Conservation (phyloP, 164 flowering plant species). For the Umbellularia californica region DNA sequence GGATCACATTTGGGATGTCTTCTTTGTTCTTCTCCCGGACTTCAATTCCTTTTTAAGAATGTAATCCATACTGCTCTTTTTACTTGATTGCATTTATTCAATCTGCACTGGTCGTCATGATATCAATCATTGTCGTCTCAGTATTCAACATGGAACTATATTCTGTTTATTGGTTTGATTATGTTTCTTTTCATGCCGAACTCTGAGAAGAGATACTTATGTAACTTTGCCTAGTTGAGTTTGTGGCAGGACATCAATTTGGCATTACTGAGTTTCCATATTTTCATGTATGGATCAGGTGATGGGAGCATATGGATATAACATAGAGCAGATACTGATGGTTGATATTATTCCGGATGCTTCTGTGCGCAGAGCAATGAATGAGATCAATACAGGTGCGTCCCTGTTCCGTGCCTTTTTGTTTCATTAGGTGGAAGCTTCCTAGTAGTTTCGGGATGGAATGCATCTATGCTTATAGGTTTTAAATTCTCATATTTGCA, state of each 20-base stretch:
- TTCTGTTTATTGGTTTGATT: not conserved
- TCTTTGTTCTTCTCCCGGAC: not conserved
- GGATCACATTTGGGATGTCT: not conserved
- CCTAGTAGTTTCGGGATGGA: not conserved
- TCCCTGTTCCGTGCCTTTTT: slow-evolving; percentile 6
- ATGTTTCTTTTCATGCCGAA: not conserved
- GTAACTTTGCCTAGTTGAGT: not conserved
- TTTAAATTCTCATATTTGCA: not conserved
- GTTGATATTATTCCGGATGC: slow-evolving; percentile 93
- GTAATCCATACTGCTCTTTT: not conserved
- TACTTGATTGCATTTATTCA: not conserved
- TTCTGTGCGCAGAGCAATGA: slow-evolving; percentile 95
- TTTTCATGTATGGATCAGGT: slow-evolving; percentile 51
- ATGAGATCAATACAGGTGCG: slow-evolving; percentile 97
- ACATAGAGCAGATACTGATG: slow-evolving; percentile 96
- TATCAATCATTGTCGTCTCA: not conserved
- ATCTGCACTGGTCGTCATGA: not conserved
- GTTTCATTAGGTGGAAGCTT: not conserved
- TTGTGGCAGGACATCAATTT: not conserved
- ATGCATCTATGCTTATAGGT: not conserved
- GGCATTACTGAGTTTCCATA: not conserved
- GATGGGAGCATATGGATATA: slow-evolving; percentile 93
- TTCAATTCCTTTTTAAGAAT: not conserved
- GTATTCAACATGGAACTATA: not conserved
- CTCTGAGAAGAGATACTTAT: not conserved